A percentile compares a stretch with the other conserved stretches of the same genome.
phyloP scores from a whole-genome alignment of 2,329 filamentous ascomycete genomes.

The Boeremia lycopersici region DNA sequence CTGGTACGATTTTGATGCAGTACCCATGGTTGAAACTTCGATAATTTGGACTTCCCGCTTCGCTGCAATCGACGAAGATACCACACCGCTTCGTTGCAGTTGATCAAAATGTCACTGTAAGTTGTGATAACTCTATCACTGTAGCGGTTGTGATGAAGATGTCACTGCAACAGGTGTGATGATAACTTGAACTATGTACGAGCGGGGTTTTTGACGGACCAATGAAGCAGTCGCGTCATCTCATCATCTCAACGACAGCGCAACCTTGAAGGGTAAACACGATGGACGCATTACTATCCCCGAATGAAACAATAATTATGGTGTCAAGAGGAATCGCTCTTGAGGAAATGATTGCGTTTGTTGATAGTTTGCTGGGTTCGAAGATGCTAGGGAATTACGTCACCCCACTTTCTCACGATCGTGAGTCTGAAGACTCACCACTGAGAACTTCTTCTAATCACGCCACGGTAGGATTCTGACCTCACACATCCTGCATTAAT shows the following conservation, averaged over 20 bases:
- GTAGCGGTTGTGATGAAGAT: not conserved
- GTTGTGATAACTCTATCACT: too few species aligned
- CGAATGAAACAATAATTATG: too few species aligned
- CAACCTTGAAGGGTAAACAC: not conserved
- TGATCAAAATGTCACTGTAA: too few species aligned
- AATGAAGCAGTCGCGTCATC: conserved; percentile 14
- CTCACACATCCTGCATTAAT: not conserved
- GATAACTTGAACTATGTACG: not conserved
- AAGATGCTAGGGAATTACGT: conserved; percentile 23
- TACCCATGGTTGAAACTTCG: conserved; percentile 8
- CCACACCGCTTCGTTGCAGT: too few species aligned
- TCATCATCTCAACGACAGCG: not conserved
- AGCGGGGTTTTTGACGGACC: conserved; percentile 15
- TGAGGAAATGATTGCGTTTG: not conserved
- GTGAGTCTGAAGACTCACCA: conserved; percentile 16
- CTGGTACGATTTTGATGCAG: conserved; percentile 31
- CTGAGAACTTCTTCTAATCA: conserved; percentile 15
- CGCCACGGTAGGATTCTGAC: conserved; percentile 6
- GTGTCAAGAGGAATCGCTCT: too few species aligned
- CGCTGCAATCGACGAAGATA: too few species aligned
- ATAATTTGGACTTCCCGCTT: too few species aligned
- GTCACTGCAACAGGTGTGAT: not conserved
- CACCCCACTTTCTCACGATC: conserved; percentile 35
- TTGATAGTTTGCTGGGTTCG: not conserved
- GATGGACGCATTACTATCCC: not conserved